Base-by-base conservation (phyloP, 257 asterid species). In the Catharanthus roseus region DNA sequence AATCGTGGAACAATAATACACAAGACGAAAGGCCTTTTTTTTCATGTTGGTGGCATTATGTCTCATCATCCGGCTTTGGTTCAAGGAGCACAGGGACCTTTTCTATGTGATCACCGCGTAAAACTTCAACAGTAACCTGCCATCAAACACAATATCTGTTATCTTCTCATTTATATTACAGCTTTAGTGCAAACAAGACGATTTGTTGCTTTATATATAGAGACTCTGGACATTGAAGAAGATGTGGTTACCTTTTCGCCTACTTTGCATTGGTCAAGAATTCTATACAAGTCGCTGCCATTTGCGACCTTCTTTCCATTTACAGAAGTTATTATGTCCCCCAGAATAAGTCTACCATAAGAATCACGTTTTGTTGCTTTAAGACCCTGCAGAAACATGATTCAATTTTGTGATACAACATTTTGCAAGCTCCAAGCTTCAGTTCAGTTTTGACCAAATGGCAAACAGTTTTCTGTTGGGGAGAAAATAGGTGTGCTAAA, bases 231-330 rank as follows among this genome's bases (percentile, higher is more conserved):
- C n/a, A n/a, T 38, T 8, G 5, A 8, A 38, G 42, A 38, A 38
- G 8, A 8, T 38, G 42, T 3, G 42, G 42, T 71, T 61, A 86
- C 99, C 92, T 87, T 86, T 4, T 95, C 99, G 28, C 89, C 98
- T 1, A 91, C 98, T 87, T 89, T 80, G 85, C 98, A 95, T 54
- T 92, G 98, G 82, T 95, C 99, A 51, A 92, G 93, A 81, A 92
- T 90, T 91, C 92, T 90, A 86, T 91, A 95, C 81, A 95, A 74
- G 76, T 95, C 99, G 55, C 95, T 91, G 31, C 98, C 99, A 29
- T 90, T 95, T 15, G 95, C 29, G 60, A 95, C 84, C 80, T 86
- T 92, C 80, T 82, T 95, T 36, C 98, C 99, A 51, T 95, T 85
- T 60, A 95, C 84, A 39, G 99, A 92, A n/a, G 96, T 90, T 47